Base-by-base conservation (phyloP, 2,329 filamentous ascomycete species). In the Diaporthe capsici region DNA sequence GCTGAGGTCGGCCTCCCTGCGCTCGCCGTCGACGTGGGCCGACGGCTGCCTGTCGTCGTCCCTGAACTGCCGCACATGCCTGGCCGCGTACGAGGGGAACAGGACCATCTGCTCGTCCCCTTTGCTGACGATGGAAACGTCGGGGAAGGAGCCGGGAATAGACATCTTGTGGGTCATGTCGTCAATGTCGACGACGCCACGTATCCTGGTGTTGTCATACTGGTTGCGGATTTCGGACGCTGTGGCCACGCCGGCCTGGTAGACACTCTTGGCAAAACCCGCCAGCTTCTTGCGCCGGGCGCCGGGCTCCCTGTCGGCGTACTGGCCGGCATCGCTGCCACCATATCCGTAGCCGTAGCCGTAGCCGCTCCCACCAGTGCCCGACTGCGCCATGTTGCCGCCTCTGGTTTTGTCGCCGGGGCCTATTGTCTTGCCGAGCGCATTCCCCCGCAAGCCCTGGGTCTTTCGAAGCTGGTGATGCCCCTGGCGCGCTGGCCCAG, bases 51-150 rank as follows among this genome's bases (percentile, higher is more conserved):
- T 79, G 79, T 84, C 84, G n/a, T 83, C 83, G 77, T 84, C 82
- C 82, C 85, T 92, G 53, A 89, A 84, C 82, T 96, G 92, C 76
- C 88, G 93, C 47, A 90, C 84, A 82, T 97, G 93, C 76, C 89
- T 89, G 81, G 96, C 92, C 12, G 95, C 95, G 82, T 99, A 99
- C 72, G 95, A 98, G 0, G 97, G 97, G 79, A 99, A 99, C 34
- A 99, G 83, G 13, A 99, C 91, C 92, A 99, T 95, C 85, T 98
- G 95, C 83, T 98, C 95, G 76, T 95, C 91, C 17, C 95, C 96
- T 77, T 92, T 92, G 15, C 92, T 90, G 22, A 94, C 91, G 76
- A 98, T 94, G n/a, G 93, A 91, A 25, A 95, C 94, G 79, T 98
- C 93, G 0, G 95, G 95, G 81, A 98, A 98, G 1, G 93, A 91